phyloP scores from a whole-genome alignment of 2,329 filamentous ascomycete genomes.

The Coniochaeta ligniaria region DNA sequence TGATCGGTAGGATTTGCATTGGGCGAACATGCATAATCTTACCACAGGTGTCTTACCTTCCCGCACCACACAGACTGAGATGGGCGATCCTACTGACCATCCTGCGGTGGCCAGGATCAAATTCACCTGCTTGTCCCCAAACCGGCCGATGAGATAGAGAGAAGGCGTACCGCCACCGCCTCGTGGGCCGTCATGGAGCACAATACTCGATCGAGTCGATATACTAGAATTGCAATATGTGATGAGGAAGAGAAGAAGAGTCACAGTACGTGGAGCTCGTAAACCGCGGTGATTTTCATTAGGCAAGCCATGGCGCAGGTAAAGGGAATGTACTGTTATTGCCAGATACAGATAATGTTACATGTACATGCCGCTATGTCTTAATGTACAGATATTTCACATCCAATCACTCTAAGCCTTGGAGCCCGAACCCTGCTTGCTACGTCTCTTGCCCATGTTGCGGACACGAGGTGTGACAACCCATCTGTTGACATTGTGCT shows the following conservation, averaged over 20 bases:
- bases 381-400: conserved; percentile 18
- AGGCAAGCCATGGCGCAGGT: not conserved
- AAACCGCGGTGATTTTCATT: not conserved
- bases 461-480: conserved; percentile 77
- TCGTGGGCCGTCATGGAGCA: no score
- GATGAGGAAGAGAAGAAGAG: not conserved
- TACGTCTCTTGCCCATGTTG: conserved; percentile 84
- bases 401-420: not conserved
- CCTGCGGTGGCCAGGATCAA: not conserved
- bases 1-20: no score
- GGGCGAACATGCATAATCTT: no score
- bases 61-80: no score
- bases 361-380: conserved; percentile 5
- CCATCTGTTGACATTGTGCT: conserved; percentile 85
- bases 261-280: not conserved
- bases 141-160: no score
- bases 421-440: conserved; percentile 41
- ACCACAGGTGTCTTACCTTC: no score
- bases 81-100: no score
- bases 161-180: no score
- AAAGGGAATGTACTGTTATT: not conserved
- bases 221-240: no score
- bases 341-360: conserved; percentile 2
- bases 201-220: no score
- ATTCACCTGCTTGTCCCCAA: not conserved